phyloP scores from a whole-genome alignment of 2,329 filamentous ascomycete genomes.

The Stemphylium beticola region DNA sequence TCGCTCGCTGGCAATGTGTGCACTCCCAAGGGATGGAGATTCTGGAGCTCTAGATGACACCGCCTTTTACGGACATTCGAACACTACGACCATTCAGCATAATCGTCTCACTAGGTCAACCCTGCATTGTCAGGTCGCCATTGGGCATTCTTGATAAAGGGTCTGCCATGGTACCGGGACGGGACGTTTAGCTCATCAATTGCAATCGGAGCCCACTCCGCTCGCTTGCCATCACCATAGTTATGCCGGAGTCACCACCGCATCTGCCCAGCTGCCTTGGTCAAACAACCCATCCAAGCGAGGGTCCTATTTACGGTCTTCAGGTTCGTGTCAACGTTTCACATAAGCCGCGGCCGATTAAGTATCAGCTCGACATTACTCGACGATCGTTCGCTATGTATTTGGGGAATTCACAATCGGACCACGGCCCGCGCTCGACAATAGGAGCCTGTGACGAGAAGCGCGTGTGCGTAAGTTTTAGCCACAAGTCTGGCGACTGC shows the following conservation, averaged over 20 bases:
- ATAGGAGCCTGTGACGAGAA: not conserved
- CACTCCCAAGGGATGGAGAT: not conserved
- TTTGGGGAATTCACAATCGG: not conserved
- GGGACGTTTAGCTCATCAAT: constrained; percentile 2
- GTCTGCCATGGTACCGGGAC: constrained; percentile 3
- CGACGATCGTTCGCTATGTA: not conserved
- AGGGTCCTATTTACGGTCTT: not conserved
- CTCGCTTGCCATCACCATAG: not conserved
- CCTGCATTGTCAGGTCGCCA: constrained; percentile 5
- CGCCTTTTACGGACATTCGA: not conserved
- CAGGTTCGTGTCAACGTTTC: not conserved
- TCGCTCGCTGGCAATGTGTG: not conserved
- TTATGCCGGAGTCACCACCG: not conserved
- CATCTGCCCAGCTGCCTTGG: not conserved
- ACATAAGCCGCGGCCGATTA: not conserved
- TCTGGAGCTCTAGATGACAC: not conserved
- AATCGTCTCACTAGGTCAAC: constrained; percentile 2
- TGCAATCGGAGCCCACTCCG: constrained; percentile 8
- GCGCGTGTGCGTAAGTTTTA: not conserved
- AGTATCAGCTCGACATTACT: not conserved
- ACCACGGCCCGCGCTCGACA: not conserved
- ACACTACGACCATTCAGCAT: not conserved
- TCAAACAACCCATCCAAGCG: not conserved
- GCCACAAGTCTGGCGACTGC: not conserved
- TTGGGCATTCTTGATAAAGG: constrained; percentile 7